phyloP scores from a whole-genome alignment of 345 rosid genomes.

The Limnanthes douglasii region DNA sequence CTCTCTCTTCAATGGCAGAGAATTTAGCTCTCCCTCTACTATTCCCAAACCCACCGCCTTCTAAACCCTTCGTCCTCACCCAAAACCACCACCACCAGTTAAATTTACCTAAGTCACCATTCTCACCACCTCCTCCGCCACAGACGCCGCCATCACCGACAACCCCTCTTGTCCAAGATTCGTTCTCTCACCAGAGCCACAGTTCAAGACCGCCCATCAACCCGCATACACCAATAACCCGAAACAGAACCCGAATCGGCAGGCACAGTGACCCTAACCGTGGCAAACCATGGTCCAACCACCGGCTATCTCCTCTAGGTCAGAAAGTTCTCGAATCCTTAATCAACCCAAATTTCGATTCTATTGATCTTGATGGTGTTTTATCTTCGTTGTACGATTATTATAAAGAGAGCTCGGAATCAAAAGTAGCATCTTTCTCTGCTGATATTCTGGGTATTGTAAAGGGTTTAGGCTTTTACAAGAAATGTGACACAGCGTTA shows the following conservation, averaged over 20 bases:
- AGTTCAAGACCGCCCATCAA: constrained; percentile 14
- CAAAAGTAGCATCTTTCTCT: constrained; percentile 11
- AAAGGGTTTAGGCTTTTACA: constrained; percentile 62
- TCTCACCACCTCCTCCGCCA: constrained; percentile 7
- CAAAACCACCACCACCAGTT: constrained; percentile 15
- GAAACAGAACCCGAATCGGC: constrained; percentile 49
- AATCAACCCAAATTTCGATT: constrained; percentile 41
- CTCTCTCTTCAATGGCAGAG: constrained; percentile 42
- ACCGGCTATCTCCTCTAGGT: constrained; percentile 50
- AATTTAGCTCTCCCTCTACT: constrained; percentile 61
- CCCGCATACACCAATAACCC: constrained; percentile 7
- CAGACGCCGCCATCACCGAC: constrained; percentile 16
- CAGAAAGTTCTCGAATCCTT: constrained; percentile 38
- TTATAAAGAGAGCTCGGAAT: constrained; percentile 14
- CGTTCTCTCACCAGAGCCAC: constrained; percentile 17
- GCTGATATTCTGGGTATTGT: constrained; percentile 49
- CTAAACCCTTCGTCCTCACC: constrained; percentile 27
- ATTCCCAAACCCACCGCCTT: constrained; percentile 39
- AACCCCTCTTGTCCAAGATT: constrained; percentile 28
- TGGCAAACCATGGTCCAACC: constrained; percentile 66
- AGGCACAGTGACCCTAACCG: constrained; percentile 49
- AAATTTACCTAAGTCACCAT: constrained; percentile 8
- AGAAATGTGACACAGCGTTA: constrained; percentile 49
- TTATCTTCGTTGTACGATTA: constrained; percentile 25
- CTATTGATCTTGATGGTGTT: constrained; percentile 17